Conservation (phyloP, 257 asterid genomes). For the Ocimum tenuiflorum region DNA sequence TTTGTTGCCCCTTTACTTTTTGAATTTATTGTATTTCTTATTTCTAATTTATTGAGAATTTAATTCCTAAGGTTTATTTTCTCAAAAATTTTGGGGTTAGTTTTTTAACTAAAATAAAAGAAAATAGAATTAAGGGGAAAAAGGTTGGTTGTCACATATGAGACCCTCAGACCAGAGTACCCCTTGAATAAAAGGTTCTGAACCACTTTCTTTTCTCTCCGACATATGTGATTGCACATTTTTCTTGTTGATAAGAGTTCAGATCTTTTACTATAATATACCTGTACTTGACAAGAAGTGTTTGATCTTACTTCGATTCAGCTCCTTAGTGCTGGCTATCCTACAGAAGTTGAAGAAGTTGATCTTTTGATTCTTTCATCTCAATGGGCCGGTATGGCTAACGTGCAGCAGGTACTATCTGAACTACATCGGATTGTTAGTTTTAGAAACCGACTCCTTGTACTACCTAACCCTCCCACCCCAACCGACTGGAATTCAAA, state of each 20-base stretch:
- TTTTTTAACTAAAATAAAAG: no score
- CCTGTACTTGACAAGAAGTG: constrained; percentile 7
- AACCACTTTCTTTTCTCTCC: neutral
- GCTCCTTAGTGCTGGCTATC: constrained; percentile 56
- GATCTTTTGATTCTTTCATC: constrained; percentile 79
- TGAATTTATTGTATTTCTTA: no score
- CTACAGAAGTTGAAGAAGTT: constrained; percentile 51
- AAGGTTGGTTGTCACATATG: no score
- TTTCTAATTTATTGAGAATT: no score
- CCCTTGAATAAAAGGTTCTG: neutral
- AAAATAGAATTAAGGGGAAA: no score
- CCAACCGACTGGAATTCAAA: neutral
- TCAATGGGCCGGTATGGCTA: constrained; percentile 74
- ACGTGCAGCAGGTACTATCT: constrained; percentile 51
- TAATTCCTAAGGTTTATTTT: no score
- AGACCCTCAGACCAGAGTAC: no score
- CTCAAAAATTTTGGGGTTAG: no score
- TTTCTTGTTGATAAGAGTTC: neutral
- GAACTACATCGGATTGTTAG: neutral
- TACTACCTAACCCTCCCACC: neutral
- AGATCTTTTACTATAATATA: neutral
- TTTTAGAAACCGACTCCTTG: neutral
- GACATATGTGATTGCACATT: no score
- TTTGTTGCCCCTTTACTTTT: no score
- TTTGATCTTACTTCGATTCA: constrained; percentile 29